Evolutionary conservation across 768 basidiomycete species (phyloP).

Genomic region (Boletus rubescentipes): DNA sequence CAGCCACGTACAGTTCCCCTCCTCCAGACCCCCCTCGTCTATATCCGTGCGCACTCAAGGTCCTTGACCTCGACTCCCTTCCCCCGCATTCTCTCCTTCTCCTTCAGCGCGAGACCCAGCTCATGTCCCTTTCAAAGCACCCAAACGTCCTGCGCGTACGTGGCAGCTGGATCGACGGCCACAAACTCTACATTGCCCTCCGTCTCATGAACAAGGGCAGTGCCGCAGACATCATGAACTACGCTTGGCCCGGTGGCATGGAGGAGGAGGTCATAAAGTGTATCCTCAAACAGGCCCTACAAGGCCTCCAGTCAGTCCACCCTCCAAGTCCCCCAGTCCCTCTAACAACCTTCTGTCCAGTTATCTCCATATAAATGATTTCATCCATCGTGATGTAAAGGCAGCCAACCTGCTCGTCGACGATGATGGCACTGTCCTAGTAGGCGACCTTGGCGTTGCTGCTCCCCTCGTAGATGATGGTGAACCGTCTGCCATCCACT

Average conservation of each 20-base stretch:
- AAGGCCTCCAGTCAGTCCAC: conserved; percentile 77
- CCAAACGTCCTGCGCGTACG: conserved; percentile 92
- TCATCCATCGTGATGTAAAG: conserved; percentile 93
- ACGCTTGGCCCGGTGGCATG: conserved; percentile 86
- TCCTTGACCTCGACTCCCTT: conserved; percentile 81
- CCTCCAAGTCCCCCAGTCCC: neutral
- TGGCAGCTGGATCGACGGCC: conserved; percentile 84
- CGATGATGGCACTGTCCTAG: conserved; percentile 83
- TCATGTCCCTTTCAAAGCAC: conserved; percentile 91
- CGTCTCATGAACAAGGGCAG: conserved; percentile 90
- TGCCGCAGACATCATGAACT: conserved; percentile 80
- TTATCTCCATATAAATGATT: conserved; percentile 86
- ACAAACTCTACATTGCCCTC: conserved; percentile 81
- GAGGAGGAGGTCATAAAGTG: conserved; percentile 87
- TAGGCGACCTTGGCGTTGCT: conserved; percentile 92
- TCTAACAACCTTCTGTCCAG: conserved; percentile 36
- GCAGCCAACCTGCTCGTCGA: conserved; percentile 92
- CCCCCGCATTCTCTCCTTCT: conserved; percentile 69
- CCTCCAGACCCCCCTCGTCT: conserved; percentile 34
- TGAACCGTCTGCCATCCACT: conserved; percentile 36
- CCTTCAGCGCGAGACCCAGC: conserved; percentile 80
- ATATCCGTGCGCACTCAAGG: conserved; percentile 80
- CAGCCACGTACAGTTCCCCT: conserved; percentile 61
- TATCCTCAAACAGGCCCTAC: conserved; percentile 79
- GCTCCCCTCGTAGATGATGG: conserved; percentile 74